Evolutionary conservation across 768 basidiomycete species (phyloP), one percentile per base, ranked within the genome.

Genomic region (Suillus fuscotomentosus): DNA sequence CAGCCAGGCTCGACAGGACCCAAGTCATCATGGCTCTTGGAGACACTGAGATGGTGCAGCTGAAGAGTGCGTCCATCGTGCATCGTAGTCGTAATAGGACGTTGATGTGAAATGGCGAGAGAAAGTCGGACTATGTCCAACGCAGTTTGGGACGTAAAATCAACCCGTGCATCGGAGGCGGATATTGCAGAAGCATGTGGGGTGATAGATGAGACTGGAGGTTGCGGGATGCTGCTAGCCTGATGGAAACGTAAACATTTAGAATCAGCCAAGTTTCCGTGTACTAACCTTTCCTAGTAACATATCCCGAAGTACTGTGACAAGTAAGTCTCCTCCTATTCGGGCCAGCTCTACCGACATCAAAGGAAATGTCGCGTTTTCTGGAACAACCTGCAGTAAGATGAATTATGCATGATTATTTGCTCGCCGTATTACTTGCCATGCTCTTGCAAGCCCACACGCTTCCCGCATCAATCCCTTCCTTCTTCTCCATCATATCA

Each of bases 401-500:
- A 43, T 43, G 36, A 63, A 24, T 27, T 45, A 13, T 61, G 43
- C 34, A 48, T 36, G 13, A 36, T 1, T 34, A 9, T 42, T 42
- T 20, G 24, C 5, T 41, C 41, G 57, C 9, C 3, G 20, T 42
- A 17, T 42, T 47, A 77, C 85, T 71, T 65, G 95, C 94, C 75
- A 87, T 75, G 55, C 59, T 65, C 60, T 74, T 78, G 27, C 73
- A 69, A 47, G 78, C 88, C 83, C 88, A 92, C 24, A 97, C 80
- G 15, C 83, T 80, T 7, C 95, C 95, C 1, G 86, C 83, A 75
- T 97, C 95, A 47, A 95, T 88, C 0, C 93, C 94, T 61, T 84
- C 82, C 61, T 76, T 83, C 57, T 80, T 70, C 69, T 88, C 86
- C 61, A 86, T 80, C 89, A 93, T 93, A 65, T 89, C 84, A 64